Evolutionary conservation across 768 basidiomycete species (phyloP).

Genomic region (Suillus subalutaceus): DNA sequence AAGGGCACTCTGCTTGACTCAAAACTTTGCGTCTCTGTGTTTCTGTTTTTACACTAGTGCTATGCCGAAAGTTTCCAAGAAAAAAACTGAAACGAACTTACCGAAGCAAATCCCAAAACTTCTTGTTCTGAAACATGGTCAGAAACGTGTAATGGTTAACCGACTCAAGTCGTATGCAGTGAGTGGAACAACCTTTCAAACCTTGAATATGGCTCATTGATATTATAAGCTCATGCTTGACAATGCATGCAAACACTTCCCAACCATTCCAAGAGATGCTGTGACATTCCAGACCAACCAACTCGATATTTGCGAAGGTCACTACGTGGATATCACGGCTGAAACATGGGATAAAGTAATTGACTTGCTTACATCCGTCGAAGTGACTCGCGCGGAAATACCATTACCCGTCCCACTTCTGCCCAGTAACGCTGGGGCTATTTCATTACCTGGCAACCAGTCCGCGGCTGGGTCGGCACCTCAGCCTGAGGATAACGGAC

Average conservation of each 20-base stretch:
- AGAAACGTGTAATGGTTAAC: background rate
- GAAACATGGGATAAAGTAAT: constrained; percentile 1
- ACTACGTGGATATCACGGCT: background rate
- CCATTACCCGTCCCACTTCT: background rate
- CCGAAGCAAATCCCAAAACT: background rate
- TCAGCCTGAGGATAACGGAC: background rate
- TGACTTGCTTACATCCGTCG: background rate
- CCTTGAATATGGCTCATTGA: background rate
- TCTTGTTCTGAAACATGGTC: background rate
- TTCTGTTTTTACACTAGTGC: background rate
- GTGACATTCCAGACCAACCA: constrained; percentile 5
- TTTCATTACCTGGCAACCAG: background rate
- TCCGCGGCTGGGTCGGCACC: background rate
- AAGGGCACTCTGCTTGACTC: background rate
- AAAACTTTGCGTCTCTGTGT: background rate
- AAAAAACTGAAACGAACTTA: background rate
- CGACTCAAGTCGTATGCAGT: background rate
- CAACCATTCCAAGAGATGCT: background rate
- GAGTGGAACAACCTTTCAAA: background rate
- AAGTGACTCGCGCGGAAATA: background rate
- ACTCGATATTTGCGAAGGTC: constrained; percentile 5
- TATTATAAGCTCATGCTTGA: background rate
- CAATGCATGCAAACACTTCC: constrained; percentile 2
- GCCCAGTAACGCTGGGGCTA: background rate
- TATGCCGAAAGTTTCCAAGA: background rate